Evolutionary conservation across 1,284 basidiomycete genomes (phyloP).

Genomic region (Pseudozyma hubeiensis): DNA sequence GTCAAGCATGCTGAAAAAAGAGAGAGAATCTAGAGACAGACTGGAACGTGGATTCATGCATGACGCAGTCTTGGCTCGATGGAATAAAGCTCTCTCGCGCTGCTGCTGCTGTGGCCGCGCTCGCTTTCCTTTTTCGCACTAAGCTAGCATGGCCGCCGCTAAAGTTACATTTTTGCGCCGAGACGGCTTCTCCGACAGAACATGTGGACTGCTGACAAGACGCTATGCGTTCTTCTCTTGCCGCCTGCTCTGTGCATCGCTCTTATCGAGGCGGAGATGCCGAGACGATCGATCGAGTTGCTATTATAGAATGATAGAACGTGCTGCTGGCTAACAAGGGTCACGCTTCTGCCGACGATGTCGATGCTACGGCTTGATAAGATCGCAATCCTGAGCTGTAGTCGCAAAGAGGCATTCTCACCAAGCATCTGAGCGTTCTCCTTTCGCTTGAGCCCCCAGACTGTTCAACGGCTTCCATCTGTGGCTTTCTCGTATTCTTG

Average conservation of each 20-base stretch:
- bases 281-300: too few species aligned
- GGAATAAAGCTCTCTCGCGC: neutral
- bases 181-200: neutral
- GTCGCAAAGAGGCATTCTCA: too few species aligned
- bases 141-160: neutral
- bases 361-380: neutral
- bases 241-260: too few species aligned
- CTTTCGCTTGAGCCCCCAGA: too few species aligned
- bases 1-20: neutral
- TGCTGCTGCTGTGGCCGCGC: neutral
- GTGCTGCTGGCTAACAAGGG: neutral
- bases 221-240: too few species aligned
- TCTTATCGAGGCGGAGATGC: too few species aligned
- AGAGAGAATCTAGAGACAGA: neutral
- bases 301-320: neutral
- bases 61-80: conserved; percentile 5
- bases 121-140: too few species aligned
- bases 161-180: neutral
- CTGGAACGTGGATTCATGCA: conserved; percentile 1
- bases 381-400: neutral
- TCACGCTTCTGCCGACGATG: too few species aligned
- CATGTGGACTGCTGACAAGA: neutral
- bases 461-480: neutral
- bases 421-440: too few species aligned
- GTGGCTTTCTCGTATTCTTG: neutral